phyloP scores from a whole-genome alignment of 192 early-diverging fungal genomes.

The Coemansia aciculifera region DNA sequence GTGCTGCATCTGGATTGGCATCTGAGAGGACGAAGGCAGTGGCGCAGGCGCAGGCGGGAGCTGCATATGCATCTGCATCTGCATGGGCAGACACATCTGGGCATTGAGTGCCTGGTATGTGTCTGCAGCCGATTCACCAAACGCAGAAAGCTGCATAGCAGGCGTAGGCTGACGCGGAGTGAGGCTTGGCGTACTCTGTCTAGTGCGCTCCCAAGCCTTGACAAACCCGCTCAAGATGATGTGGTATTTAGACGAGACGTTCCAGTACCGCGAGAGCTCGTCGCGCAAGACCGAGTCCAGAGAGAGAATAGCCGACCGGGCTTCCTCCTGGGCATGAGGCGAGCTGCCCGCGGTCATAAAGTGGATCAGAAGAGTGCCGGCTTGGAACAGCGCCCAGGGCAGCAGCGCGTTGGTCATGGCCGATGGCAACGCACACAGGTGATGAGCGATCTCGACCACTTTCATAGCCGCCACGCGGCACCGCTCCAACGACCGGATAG shows the following conservation, averaged over 20 bases:
- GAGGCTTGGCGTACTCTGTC: constrained; percentile 41
- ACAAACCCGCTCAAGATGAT: constrained; percentile 51
- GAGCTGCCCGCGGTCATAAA: constrained; percentile 56
- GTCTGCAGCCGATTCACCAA: constrained; percentile 24
- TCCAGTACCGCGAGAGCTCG: constrained; percentile 54
- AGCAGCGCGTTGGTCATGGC: constrained; percentile 51
- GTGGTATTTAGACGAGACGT: constrained; percentile 54
- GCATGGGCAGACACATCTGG: constrained; percentile 31
- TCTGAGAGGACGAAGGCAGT: constrained; percentile 1
- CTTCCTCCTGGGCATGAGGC: constrained; percentile 52
- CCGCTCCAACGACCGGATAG: constrained; percentile 50
- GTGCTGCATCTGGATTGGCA: constrained; percentile 9
- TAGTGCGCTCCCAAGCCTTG: constrained; percentile 55
- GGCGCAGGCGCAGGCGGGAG: constrained; percentile 15
- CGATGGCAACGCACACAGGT: constrained; percentile 45
- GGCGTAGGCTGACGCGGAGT: constrained; percentile 24
- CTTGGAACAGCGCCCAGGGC: constrained; percentile 56
- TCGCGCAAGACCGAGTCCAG: constrained; percentile 46
- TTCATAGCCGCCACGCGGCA: constrained; percentile 54
- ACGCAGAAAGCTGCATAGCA: constrained; percentile 3
- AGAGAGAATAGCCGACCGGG: constrained; percentile 47
- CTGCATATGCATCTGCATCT: constrained; percentile 54
- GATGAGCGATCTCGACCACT: constrained; percentile 48
- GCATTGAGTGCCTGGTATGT: constrained; percentile 23
- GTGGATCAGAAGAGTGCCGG: constrained; percentile 55